Evolutionary conservation across 495 filamentous ascomycete species (phyloP).

Genomic region (Podospora tetraspora): DNA sequence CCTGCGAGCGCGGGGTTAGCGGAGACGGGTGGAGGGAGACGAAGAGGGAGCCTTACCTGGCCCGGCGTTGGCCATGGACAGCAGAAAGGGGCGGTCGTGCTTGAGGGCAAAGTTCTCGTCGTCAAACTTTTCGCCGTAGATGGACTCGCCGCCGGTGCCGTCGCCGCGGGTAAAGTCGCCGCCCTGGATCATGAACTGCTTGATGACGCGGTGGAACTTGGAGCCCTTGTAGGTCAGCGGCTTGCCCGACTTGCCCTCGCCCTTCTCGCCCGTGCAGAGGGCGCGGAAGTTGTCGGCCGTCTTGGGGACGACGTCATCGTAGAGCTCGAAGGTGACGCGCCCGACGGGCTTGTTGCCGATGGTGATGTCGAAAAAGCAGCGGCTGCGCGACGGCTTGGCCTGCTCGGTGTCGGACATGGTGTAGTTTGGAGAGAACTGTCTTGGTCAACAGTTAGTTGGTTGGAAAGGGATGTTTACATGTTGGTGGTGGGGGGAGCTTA

Average conservation of each 20-base stretch:
- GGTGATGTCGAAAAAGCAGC: conserved; percentile 85
- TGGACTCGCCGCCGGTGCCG: conserved; percentile 93
- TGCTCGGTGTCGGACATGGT: conserved; percentile 34
- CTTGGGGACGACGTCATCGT: conserved; percentile 87
- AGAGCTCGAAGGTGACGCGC: conserved; percentile 79
- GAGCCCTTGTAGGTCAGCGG: conserved; percentile 88
- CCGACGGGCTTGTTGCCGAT: conserved; percentile 66
- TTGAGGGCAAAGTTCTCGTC: conserved; percentile 94
- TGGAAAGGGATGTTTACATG: background rate
- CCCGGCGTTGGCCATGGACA: conserved; percentile 97
- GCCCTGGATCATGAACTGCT: conserved; percentile 98
- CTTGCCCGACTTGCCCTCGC: conserved; percentile 74
- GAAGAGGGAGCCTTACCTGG: conserved; percentile 55
- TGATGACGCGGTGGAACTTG: conserved; percentile 93
- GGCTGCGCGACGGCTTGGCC: conserved; percentile 50
- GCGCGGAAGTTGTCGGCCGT: conserved; percentile 94
- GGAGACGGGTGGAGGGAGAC: background rate
- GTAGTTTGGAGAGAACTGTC: background rate
- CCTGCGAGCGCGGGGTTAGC: conserved; percentile 31
- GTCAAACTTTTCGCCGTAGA: conserved; percentile 96
- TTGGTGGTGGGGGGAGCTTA: background rate
- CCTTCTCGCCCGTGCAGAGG: conserved; percentile 91
- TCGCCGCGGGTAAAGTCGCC: conserved; percentile 96
- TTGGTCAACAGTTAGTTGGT: background rate
- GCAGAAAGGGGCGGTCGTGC: conserved; percentile 89